Evolutionary conservation across 1,284 basidiomycete genomes (phyloP), one percentile per base, ranked within the genome.

Genomic region (Ceratobasidium sp.): DNA sequence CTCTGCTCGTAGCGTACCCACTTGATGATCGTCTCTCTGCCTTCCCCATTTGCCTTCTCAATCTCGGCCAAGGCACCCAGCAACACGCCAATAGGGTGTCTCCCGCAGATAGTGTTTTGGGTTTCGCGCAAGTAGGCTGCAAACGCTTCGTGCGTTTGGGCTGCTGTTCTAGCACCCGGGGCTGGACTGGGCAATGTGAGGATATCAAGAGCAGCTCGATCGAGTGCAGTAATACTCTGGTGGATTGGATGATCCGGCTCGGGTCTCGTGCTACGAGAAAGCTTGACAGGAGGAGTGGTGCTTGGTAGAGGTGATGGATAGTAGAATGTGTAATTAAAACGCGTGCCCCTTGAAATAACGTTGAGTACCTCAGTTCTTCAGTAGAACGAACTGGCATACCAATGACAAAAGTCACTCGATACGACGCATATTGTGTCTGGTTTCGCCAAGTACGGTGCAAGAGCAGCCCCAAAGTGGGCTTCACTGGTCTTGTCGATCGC

Each of bases 371-470:
- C 11, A 22, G 58, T 64, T 75, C 53, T 46, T 37, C 43, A 53
- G 53, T 43, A 53, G 34, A 37, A 29, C 41, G 9, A n/a, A n/a
- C 27, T 64, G 73, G 31, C 86, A 75, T 78, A 96, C 96, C 97
- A 99, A 81, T 99, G 97, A 80, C 98, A 99, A 81, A 99, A 99
- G 82, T 99, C 98, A 76, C 92, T 94, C 2, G 96, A 98, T 72
- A 98, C 87, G 51, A 99, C 90, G 79, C 92, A 96, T 76, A 99
- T 86, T 0, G 94, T 98, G 74, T 91, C 89, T 0, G 89, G 86
- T 77, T 89, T 85, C 0, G 86, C 84, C 65, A 98, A 86, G 81
- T 94, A 97, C 0, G 92, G 91, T 0, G 93, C 93, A 0, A 99
- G 84, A 1, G 94, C 81, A 5, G 83, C 80, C 7, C 94, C 96